A percentile compares a stretch with the other conserved stretches of the same genome.
phyloP scores from a whole-genome alignment of 1,284 basidiomycete genomes.

The Uromyces viciae-fabae region DNA sequence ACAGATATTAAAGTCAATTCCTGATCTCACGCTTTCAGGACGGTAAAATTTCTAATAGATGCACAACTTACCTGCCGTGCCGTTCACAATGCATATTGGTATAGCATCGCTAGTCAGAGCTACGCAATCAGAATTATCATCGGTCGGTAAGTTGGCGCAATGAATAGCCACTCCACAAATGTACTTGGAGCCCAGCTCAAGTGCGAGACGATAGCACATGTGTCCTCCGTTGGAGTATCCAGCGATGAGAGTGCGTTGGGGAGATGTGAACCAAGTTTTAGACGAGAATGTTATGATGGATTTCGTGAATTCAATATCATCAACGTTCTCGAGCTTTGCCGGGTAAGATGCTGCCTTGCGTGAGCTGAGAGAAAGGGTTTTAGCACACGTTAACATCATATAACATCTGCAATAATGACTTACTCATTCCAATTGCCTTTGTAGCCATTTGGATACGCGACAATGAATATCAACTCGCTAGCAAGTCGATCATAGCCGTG shows the following conservation, averaged over 20 bases:
- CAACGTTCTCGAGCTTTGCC: conserved; percentile 22
- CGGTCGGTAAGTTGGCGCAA: conserved; percentile 33
- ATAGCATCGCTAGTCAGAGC: conserved; percentile 7
- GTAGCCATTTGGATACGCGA: conserved; percentile 37
- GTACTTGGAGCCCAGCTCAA: conserved; percentile 33
- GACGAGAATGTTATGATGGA: conserved; percentile 23
- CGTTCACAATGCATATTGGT: conserved; percentile 39
- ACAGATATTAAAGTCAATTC: not conserved
- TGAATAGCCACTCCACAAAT: conserved; percentile 26
- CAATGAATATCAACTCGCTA: conserved; percentile 5
- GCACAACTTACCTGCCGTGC: conserved; percentile 19
- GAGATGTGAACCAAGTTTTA: conserved; percentile 18
- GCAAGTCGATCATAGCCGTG: conserved; percentile 35
- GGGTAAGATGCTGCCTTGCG: conserved; percentile 31
- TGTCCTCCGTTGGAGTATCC: conserved; percentile 42
- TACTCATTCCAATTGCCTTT: conserved; percentile 42
- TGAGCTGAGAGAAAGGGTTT: conserved; percentile 15
- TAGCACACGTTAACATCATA: not conserved
- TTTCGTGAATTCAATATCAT: conserved; percentile 31
- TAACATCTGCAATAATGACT: no score
- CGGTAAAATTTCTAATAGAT: not conserved
- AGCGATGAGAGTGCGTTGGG: conserved; percentile 9
- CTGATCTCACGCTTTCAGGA: not conserved
- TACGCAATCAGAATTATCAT: conserved; percentile 29
- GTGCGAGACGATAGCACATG: conserved; percentile 23